Evolutionary conservation across 306 rosid species (phyloP).

Genomic region (Potentilla sterilis): DNA sequence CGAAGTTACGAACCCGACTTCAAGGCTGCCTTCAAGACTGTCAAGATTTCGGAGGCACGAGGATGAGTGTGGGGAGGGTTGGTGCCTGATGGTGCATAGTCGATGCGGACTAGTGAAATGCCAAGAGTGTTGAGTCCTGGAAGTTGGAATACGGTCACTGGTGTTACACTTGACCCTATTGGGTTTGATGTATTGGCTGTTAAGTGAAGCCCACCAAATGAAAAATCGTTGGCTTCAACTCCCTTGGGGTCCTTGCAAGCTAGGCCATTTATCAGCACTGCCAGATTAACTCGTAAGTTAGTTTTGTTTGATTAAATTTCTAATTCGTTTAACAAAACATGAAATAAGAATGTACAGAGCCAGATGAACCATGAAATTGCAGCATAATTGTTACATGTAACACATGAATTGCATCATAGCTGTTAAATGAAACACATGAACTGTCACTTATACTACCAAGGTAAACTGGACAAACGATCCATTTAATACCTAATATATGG

Average conservation of each 20-base stretch:
- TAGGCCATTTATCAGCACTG: constrained; percentile 37
- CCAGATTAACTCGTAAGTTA: constrained; percentile 7
- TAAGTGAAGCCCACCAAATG: constrained; percentile 25
- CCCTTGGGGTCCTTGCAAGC: constrained; percentile 39
- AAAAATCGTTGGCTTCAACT: constrained; percentile 23
- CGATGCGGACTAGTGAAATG: constrained; percentile 34
- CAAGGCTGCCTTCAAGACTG: constrained; percentile 38
- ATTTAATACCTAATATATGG: neutral
- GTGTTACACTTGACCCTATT: constrained; percentile 27
- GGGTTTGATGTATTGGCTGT: constrained; percentile 31
- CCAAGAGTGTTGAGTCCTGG: constrained; percentile 40
- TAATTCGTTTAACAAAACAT: neutral
- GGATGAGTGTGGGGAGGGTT: constrained; percentile 52
- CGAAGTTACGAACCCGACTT: constrained; percentile 38
- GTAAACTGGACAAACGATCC: neutral
- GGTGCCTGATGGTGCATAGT: constrained; percentile 30
- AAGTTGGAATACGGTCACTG: constrained; percentile 25
- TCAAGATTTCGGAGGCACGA: constrained; percentile 37
- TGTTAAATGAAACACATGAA: no score
- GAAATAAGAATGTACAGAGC: neutral
- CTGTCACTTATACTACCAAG: neutral
- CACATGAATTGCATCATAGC: neutral
- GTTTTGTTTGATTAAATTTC: neutral
- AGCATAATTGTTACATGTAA: neutral
- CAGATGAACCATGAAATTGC: no score